Conservation (phyloP, 2,329 filamentous ascomycete species). For the Hymenoscyphus repandus region DNA sequence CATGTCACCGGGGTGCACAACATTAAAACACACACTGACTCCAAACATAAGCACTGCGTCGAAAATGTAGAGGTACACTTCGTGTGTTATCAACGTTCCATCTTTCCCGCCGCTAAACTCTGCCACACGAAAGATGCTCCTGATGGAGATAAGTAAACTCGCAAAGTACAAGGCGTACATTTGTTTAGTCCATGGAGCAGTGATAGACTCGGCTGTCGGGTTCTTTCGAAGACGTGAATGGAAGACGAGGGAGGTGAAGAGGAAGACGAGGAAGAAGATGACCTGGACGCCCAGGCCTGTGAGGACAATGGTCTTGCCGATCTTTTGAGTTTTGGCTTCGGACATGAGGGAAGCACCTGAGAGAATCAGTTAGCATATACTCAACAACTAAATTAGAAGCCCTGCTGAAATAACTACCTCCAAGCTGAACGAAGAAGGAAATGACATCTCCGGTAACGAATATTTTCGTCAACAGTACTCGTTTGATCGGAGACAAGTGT, state of each 20-base stretch:
- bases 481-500: slow-evolving; percentile 30
- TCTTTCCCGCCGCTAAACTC: slow-evolving; percentile 42
- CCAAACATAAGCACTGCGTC: slow-evolving; percentile 40
- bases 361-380: too few species aligned
- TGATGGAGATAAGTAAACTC: slow-evolving; percentile 42
- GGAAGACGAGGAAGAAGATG: slow-evolving; percentile 45
- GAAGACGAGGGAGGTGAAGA: slow-evolving; percentile 24
- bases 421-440: slow-evolving; percentile 37
- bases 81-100: slow-evolving; percentile 39
- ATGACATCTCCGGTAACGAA: slow-evolving; percentile 41
- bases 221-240: slow-evolving; percentile 6
- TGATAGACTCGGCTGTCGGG: slow-evolving; percentile 4
- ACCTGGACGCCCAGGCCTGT: slow-evolving; percentile 45
- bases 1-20: slow-evolving; percentile 34
- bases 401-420: slow-evolving; percentile 26
- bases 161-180: slow-evolving; percentile 38
- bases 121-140: slow-evolving; percentile 42
- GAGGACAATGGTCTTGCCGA: slow-evolving; percentile 39
- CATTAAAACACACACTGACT: slow-evolving; percentile 32
- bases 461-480: slow-evolving; percentile 35
- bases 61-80: slow-evolving; percentile 42
- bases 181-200: slow-evolving; percentile 27
- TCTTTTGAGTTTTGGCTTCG: slow-evolving; percentile 16
- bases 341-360: too few species aligned
- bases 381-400: slow-evolving; percentile 24